phyloP scores from a whole-genome alignment of 495 filamentous ascomycete genomes.

The Penicillium nucicola region DNA sequence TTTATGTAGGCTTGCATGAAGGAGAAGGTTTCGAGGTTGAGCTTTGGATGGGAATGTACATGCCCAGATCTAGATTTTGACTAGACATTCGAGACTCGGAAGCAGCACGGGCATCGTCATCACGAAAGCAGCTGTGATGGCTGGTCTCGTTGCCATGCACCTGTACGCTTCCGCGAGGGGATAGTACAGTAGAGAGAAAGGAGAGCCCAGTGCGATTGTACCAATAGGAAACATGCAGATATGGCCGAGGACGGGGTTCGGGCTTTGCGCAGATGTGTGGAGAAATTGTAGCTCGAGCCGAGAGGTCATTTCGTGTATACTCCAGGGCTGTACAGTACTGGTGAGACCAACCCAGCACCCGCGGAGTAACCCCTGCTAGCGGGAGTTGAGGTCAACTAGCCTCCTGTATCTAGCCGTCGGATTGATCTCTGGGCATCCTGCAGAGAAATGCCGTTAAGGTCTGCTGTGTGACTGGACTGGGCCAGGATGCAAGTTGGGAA shows the following conservation, averaged over 20 bases:
- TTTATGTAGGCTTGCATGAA: slow-evolving; percentile 13
- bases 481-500: neutral
- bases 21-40: neutral
- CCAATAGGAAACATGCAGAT: neutral
- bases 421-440: neutral
- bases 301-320: neutral
- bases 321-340: no score
- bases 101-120: neutral
- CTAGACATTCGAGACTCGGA: neutral
- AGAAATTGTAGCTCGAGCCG: neutral
- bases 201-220: neutral
- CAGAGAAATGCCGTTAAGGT: neutral
- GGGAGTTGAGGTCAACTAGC: neutral
- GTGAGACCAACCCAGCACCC: neutral
- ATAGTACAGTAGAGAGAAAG: neutral
- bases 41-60: neutral
- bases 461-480: slow-evolving; percentile 1
- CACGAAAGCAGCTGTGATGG: neutral
- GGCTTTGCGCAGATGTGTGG: neutral
- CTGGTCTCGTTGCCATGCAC: neutral
- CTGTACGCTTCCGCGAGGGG: neutral
- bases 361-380: neutral
- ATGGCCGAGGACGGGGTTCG: neutral
- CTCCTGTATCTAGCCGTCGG: neutral
- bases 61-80: neutral